Evolutionary conservation across 1,139 yeast genomes (phyloP).

Genomic region (Magnusiomyces starmeri): DNA sequence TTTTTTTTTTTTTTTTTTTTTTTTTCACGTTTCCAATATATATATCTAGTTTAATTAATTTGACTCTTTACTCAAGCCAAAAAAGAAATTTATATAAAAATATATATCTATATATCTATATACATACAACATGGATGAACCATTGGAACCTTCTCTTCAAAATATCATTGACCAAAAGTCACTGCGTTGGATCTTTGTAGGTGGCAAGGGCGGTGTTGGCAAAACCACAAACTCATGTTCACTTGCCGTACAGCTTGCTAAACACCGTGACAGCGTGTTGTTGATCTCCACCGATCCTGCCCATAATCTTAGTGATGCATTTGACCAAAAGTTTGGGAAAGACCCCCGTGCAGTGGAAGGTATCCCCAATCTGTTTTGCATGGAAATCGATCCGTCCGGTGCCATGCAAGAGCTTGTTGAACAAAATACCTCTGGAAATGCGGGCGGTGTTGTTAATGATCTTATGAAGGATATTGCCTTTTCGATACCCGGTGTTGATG

Average conservation of each 20-base stretch:
- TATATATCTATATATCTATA: background rate
- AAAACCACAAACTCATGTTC: constrained; percentile 96
- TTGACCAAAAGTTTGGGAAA: constrained; percentile 94
- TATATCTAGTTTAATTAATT: background rate
- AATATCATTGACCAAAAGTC: constrained; percentile 40
- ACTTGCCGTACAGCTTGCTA: constrained; percentile 80
- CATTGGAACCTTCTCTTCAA: constrained; percentile 37
- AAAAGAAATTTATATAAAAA: background rate
- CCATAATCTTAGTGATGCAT: constrained; percentile 92
- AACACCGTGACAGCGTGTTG: constrained; percentile 73
- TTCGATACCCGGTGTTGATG: constrained; percentile 96
- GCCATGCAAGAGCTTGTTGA: constrained; percentile 84
- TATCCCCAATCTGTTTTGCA: constrained; percentile 77
- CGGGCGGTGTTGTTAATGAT: constrained; percentile 27
- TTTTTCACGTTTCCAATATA: background rate
- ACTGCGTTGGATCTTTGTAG: constrained; percentile 93
- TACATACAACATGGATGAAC: background rate
- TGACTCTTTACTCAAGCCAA: background rate
- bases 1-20: too few species aligned
- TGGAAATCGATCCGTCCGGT: constrained; percentile 97
- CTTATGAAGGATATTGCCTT: constrained; percentile 91
- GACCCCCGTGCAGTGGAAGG: constrained; percentile 94
- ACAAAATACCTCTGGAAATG: constrained; percentile 33
- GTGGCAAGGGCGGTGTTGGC: constrained; percentile 99
- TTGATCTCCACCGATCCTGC: constrained; percentile 97